phyloP scores from a whole-genome alignment of 768 basidiomycete genomes.

The Lyophyllum decastes region DNA sequence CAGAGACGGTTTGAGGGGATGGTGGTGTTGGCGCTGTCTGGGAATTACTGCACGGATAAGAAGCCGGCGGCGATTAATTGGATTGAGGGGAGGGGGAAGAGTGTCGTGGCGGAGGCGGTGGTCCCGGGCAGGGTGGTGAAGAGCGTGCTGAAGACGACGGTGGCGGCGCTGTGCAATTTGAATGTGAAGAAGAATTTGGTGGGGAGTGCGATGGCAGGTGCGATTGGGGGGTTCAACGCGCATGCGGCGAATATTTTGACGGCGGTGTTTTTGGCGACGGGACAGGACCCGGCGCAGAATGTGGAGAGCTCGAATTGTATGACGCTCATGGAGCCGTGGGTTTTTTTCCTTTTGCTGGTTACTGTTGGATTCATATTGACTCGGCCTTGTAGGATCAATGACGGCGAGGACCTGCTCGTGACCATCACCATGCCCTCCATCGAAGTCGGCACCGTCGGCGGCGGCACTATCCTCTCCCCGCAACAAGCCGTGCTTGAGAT shows the following conservation, averaged over 20 bases:
- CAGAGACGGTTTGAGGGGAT: constrained; percentile 84
- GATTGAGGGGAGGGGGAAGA: constrained; percentile 99
- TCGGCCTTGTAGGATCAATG: constrained; percentile 64
- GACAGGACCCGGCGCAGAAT: constrained; percentile 99
- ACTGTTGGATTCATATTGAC: not conserved
- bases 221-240: constrained; percentile 97
- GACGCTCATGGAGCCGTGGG: constrained; percentile 97
- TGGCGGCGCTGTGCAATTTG: constrained; percentile 83
- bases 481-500: constrained; percentile 91
- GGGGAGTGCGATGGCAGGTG: constrained; percentile 97
- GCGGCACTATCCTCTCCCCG: constrained; percentile 90
- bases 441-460: constrained; percentile 97
- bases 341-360: constrained; percentile 25
- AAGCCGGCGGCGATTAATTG: constrained; percentile 99
- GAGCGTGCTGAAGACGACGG: constrained; percentile 93
- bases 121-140: constrained; percentile 87
- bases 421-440: constrained; percentile 98
- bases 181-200: constrained; percentile 97
- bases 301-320: constrained; percentile 99
- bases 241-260: constrained; percentile 98
- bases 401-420: constrained; percentile 88
- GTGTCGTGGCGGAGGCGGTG: constrained; percentile 94
- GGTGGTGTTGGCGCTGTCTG: constrained; percentile 87
- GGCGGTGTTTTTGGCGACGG: constrained; percentile 92
- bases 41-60: constrained; percentile 99